Evolutionary conservation across 2,329 filamentous ascomycete genomes (phyloP), one percentile per base, ranked within the genome.

Genomic region (Aspergillus sp.): DNA sequence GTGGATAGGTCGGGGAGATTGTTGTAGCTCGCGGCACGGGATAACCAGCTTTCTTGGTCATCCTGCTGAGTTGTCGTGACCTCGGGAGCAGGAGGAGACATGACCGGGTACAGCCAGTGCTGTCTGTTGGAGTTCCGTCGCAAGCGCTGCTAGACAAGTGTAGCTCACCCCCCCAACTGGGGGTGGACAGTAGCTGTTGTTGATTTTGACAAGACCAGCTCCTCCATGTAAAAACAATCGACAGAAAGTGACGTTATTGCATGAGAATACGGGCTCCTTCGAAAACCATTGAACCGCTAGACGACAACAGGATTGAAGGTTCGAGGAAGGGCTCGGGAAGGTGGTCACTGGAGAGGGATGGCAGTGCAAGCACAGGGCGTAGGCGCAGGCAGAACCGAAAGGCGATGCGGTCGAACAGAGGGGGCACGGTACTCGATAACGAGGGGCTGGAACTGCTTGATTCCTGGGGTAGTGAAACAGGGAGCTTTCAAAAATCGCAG

Each of bases 21-120:
- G 47, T 81, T 83, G 70, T 83, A 86, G 65, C 84, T 86, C 33
- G 84, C 84, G 48, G 84, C 80, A 56, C 83, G 79, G 27, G 80
- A 79, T 31, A 86, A 63, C 40, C 68, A 62, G 49, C 65, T 53
- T 50, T 60, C 59, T 48, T 65, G 65, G 44, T 69, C 70, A 60
- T 68, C 67, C 45, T 59, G 64, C 24, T 56, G 57, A 56, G 70
- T 65, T 43, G 54, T 63, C 49, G 60, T 58, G 35, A 60, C 52
- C 52, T 69, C 66, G 48, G 63, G 51, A 27, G 64, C 62, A 54
- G 66, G 64, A 60, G 65, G 64, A 66, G 73, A 69, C 74, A 75
- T 75, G 64, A 62, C 74, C 66, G 49, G 56, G 60, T 45, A 49
- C 57, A 57, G 52, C 54, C 61, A 51, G 60, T 54, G 40, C 27